Base-by-base conservation (phyloP, 805 yeast species). In the Nakazawaea anatomiae region DNA sequence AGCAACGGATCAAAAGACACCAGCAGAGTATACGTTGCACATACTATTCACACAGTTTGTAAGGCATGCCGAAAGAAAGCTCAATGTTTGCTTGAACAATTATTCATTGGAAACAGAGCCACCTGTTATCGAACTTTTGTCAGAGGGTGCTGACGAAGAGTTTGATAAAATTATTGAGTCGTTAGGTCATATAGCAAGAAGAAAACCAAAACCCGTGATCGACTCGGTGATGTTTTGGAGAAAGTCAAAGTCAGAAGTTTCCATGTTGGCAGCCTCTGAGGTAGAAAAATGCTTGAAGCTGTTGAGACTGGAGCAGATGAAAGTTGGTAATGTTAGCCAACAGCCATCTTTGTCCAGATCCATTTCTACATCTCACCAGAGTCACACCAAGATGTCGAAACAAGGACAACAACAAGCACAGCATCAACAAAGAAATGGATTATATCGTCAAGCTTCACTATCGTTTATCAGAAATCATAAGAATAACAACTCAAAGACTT, bases 151-250 rank as follows among this genome's bases (percentile, higher is more conserved):
- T 1, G 98, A 94, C 60, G 83, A 87, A 0, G 80, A 78, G 25
- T 92, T 94, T 63, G 99, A 94, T 66, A 81, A 87, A 59, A 87
- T 90, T 48, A 80, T 95, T 25, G 81, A 82, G 12, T 87, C 97
- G 0, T 70, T 94, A 50, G 99, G 99, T 7, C 88, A 88, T 63
- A 88, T 94, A 39, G 95, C 99, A 1, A 77, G 89, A 51, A 76
- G 85, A 29, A 88, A 89, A 57, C 97, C 98, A 0, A 91, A 89
- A 61, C 96, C 97, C 0, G 97, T 94, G 1, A 90, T 95, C 35
- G 99, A 94, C 65, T 89, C 96, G 6, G 96, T 94, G 53, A 91
- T 94, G 98, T 91, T 88, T 63, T 94, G 99, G 99, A 77, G 98
- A 54, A 89, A 92, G 64, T 82, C 92, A 1, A 94, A 94, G 65